Conservation (phyloP, 1,284 basidiomycete species). For the Papiliotrema laurentii region DNA sequence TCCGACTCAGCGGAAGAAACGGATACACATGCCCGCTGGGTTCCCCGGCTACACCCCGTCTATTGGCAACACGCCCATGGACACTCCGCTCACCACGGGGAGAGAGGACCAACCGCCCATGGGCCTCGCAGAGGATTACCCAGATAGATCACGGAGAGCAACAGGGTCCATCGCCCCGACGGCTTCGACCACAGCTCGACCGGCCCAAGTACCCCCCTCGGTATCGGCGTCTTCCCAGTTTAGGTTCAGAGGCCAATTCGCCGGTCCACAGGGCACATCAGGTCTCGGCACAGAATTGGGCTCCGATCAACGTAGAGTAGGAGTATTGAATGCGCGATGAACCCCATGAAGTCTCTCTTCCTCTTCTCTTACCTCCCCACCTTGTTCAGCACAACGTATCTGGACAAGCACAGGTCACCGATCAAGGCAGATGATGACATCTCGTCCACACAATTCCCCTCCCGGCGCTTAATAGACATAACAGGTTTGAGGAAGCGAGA, state of each 20-base stretch:
- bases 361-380: no score
- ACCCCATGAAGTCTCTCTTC: constrained; percentile 1
- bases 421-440: no score
- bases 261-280: constrained; percentile 14
- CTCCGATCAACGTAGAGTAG: constrained; percentile 5
- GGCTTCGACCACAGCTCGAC: constrained; percentile 1
- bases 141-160: not conserved
- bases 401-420: no score
- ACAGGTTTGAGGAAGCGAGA: no score
- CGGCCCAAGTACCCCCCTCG: not conserved
- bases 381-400: no score
- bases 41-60: constrained; percentile 10
- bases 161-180: not conserved
- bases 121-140: not conserved
- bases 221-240: constrained; percentile 5
- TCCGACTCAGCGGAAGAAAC: constrained; percentile 3
- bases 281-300: not conserved
- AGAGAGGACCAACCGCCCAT: not conserved
- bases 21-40: constrained; percentile 23
- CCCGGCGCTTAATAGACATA: no score
- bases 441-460: no score
- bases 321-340: constrained; percentile 14
- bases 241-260: constrained; percentile 23
- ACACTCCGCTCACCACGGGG: not conserved
- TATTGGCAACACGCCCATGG: constrained; percentile 1